Base-by-base conservation (phyloP, 1,284 basidiomycete genomes). In the Apiotrichum domesticum region DNA sequence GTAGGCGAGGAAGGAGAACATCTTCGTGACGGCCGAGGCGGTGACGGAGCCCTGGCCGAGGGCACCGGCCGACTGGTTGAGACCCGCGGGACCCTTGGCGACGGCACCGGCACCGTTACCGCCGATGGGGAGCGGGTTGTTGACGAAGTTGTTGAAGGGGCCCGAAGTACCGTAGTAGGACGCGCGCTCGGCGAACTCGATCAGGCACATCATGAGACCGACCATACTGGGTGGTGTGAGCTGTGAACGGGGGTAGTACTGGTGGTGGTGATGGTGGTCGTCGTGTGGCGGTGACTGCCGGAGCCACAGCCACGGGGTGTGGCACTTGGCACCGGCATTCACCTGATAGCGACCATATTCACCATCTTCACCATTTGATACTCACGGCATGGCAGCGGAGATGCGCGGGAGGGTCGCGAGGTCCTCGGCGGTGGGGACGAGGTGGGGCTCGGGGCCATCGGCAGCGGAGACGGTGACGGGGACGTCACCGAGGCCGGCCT, bases 31-130 rank as follows among this genome's bases (percentile, higher is more conserved):
- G 32, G 67, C 70, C 4, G 65, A 56, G 34, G 65, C 59, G 9
- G 54, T 53, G 46, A 63, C 61, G 6, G 67, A 66, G 4, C 69
- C 70, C n/a, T 62, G 45, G 47, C 64, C 66, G 9, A 70, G 59
- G 33, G 71, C 71, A 66, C 87, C 88, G 0, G 86, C 87, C 0
- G 86, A 84, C 47, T 69, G 60, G 42, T 69, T 57, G 14, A 57
- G 37, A 15, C 85, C 82, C 14, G 79, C 82, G 58, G 86, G 83
- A 4, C 85, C 85, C 54, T 80, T 75, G 13, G 82, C 83, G 5
- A 90, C 80, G 3, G 88, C 88, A 63, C 88, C 88, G 3, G 87
- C 81, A 42, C 70, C 79, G 6, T 87, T 88, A 46, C 83, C 83
- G 8, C 66, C 67, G 0, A 66, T 58, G 2, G 87, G 88, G 3